Conservation (phyloP, 257 asterid genomes). For the Nicotiana sylvestris region DNA sequence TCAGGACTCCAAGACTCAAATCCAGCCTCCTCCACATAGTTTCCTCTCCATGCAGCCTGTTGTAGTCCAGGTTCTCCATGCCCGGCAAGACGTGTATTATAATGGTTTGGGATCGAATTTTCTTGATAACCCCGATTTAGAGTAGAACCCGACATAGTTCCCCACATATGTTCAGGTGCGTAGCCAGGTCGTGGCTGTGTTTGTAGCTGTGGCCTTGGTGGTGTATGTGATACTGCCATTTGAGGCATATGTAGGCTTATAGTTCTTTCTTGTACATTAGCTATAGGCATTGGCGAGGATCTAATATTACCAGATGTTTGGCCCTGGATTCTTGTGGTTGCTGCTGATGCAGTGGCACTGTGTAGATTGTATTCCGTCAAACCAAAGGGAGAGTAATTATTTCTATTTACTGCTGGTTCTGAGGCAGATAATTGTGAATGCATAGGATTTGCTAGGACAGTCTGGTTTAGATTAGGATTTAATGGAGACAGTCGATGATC, state of each 20-base stretch:
- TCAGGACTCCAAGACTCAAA: constrained; percentile 74
- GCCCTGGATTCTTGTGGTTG: constrained; percentile 15
- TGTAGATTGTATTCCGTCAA: constrained; percentile 28
- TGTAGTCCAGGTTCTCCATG: constrained; percentile 20
- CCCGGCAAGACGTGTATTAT: constrained; percentile 27
- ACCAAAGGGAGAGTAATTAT: constrained; percentile 26
- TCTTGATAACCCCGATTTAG: constrained; percentile 22
- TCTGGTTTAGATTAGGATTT: constrained; percentile 27
- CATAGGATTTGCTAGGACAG: constrained; percentile 17
- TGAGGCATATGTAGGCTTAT: background rate
- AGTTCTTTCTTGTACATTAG: constrained; percentile 8
- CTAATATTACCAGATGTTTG: constrained; percentile 23
- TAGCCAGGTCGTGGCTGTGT: constrained; percentile 18
- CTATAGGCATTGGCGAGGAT: constrained; percentile 18
- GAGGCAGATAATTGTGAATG: constrained; percentile 37
- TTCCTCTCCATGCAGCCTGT: constrained; percentile 37
- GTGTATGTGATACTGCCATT: constrained; percentile 19
- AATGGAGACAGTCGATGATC: constrained; percentile 31
- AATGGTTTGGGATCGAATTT: constrained; percentile 27
- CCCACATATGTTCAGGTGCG: constrained; percentile 28
- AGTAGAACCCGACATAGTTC: background rate
- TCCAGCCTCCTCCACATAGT: constrained; percentile 26
- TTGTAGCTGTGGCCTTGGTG: constrained; percentile 22
- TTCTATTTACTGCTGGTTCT: constrained; percentile 34
- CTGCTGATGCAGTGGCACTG: constrained; percentile 14